A percentile compares a stretch with the other conserved stretches of the same genome.
Conservation (phyloP, 2,329 filamentous ascomycete species). For the Orbilia ellipsospora region DNA sequence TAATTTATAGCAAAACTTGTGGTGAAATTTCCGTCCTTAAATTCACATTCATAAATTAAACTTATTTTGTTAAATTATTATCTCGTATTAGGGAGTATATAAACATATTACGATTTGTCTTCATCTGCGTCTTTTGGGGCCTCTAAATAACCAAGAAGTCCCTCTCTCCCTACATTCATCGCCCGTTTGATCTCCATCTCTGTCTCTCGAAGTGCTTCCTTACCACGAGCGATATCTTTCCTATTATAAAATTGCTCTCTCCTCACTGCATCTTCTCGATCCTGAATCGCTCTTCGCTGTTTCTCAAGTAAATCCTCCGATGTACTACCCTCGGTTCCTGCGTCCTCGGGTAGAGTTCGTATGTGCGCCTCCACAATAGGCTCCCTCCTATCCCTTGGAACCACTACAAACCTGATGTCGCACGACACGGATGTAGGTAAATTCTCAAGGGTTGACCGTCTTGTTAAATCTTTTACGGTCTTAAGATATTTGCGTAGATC, state of each 20-base stretch:
- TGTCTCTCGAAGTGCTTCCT: conserved; percentile 72
- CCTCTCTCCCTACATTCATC: conserved; percentile 75
- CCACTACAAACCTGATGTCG: conserved; percentile 77
- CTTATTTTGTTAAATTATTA: no score
- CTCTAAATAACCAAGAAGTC: conserved; percentile 69
- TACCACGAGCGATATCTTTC: conserved; percentile 71
- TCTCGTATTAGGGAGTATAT: no score
- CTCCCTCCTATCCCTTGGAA: conserved; percentile 70
- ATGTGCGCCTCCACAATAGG: conserved; percentile 75
- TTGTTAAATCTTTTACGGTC: conserved; percentile 72
- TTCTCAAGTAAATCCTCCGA: conserved; percentile 67
- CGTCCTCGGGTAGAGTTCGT: conserved; percentile 71
- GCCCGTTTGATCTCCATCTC: conserved; percentile 76
- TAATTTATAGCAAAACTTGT: no score
- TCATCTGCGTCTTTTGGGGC: conserved; percentile 16
- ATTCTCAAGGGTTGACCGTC: conserved; percentile 68
- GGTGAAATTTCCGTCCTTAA: no score
- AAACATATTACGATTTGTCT: no score
- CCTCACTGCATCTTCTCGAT: conserved; percentile 72
- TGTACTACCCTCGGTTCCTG: conserved; percentile 66
- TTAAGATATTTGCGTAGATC: conserved; percentile 76
- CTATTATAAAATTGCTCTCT: conserved; percentile 73
- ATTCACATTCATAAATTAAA: no score
- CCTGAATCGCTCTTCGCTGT: conserved; percentile 75
- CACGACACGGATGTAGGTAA: conserved; percentile 73